These are phyloP conservation scores for Saturnispora halmiae DNA, from an alignment of 805 yeast genomes.

Conservation along the genomic window DNA sequence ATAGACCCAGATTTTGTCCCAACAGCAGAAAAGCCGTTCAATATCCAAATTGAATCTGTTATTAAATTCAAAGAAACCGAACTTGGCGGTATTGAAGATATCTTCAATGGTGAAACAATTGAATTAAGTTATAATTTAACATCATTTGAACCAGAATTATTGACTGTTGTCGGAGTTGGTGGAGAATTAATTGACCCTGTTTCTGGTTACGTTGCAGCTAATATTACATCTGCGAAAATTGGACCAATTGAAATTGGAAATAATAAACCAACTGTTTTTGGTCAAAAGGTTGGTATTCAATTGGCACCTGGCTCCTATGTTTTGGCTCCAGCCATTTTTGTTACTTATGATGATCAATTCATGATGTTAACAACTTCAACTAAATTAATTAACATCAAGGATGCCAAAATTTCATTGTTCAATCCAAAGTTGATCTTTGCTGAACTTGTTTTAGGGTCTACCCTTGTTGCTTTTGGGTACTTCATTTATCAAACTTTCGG, in stretches of 20 bases:
- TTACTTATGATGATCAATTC: conserved; percentile 40
- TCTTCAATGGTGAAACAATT: conserved; percentile 43
- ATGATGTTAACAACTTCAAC: conserved; percentile 49
- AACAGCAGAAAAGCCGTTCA: conserved; percentile 32
- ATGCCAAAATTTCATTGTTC: conserved; percentile 58
- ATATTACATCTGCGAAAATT: conserved; percentile 54
- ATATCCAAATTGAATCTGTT: conserved; percentile 40
- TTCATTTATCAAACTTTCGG: conserved; percentile 37
- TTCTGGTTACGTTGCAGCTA: conserved; percentile 43
- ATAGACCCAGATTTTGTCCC: conserved; percentile 24
- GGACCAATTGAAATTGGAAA: conserved; percentile 50
- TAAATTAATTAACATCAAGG: conserved; percentile 49
- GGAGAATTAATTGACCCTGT: conserved; percentile 53
- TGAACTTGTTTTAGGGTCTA: conserved; percentile 42
- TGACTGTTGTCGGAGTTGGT: conserved; percentile 57
- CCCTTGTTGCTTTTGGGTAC: conserved; percentile 45
- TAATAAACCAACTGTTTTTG: conserved; percentile 41
- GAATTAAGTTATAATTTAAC: conserved; percentile 42
- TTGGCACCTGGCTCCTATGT: conserved; percentile 49
- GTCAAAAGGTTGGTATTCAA: conserved; percentile 52
- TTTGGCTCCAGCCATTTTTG: conserved; percentile 51
- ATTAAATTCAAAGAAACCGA: conserved; percentile 32
- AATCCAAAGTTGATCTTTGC: conserved; percentile 65
- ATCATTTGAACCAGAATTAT: conserved; percentile 44
- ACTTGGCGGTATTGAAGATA: conserved; percentile 33